Evolutionary conservation across 148 eudicot genomes (phyloP), one percentile per base, ranked within the genome.

Genomic region (Polygonum aviculare): DNA sequence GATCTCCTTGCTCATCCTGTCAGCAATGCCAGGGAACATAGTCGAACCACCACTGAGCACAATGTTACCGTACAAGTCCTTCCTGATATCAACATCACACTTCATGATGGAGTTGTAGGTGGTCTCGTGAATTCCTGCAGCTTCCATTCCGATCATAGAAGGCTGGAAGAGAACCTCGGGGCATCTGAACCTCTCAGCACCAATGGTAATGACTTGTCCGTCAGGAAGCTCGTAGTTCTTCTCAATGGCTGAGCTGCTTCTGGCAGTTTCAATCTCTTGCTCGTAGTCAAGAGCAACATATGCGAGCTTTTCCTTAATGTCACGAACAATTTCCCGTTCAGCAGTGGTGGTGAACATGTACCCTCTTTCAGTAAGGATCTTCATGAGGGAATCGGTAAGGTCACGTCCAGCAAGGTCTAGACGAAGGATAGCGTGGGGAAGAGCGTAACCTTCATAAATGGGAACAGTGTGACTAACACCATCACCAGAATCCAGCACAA

Each of bases 401-500:
- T 90, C 94, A 73, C 94, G 89, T 12, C 94, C 94, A 63, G 94
- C 94, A 77, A 88, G 83, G 79, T 90, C 94, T 0, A 90, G 85
- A 85, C 94, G 92, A 38, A 90, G 89, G 85, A 90, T 90, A 41
- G 94, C 94, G 54, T 90, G 94, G 22, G 94, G 94, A 44, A 90
- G 93, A 50, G 93, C 91, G 54, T 90, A 90, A 59, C 93, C 93
- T 79, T 90, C 93, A 33, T 87, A 90, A 49, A 90, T 90, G 21
- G 94, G 94, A 10, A 90, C 94, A 11, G 94, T 90, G 82, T 90
- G 94, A 81, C 91, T 90, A 62, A 90, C 91, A 86, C 94, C 94
- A 85, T 90, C 94, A 47, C 94, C 94, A 51, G 94, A 90, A 81
- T 90, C 94, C 77, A 90, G 82, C 78, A 90, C 94, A 59, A 90